Evolutionary conservation across 257 asterid genomes (phyloP).

Genomic region (Rubia yunnanensis): DNA sequence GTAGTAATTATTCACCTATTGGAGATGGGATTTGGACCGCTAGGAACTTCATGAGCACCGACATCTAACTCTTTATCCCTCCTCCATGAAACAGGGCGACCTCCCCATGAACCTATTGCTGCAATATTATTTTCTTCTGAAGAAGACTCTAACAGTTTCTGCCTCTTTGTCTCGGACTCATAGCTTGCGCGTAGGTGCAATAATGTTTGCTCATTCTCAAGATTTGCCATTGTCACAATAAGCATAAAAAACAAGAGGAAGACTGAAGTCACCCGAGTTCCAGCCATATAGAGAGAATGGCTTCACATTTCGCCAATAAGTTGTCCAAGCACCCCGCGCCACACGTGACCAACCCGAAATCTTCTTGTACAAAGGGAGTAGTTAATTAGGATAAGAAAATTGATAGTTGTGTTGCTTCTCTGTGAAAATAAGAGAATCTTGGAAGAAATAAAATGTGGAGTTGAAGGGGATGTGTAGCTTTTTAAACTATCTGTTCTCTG

Average conservation of each 20-base stretch:
- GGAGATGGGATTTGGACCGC: conserved; percentile 72
- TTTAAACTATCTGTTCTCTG: not conserved
- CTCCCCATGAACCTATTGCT: conserved; percentile 16
- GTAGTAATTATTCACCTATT: conserved; percentile 26
- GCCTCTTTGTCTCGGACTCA: not conserved
- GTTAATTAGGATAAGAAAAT: conserved; percentile 1
- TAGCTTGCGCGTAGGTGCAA: not conserved
- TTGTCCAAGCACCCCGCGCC: not conserved
- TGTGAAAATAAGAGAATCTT: conserved; percentile 7
- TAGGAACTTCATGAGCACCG: conserved; percentile 62
- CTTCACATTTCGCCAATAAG: not conserved
- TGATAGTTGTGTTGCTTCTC: not conserved
- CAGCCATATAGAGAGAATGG: conserved; percentile 16
- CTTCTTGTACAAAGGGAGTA: not conserved
- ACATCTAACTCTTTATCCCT: conserved; percentile 25
- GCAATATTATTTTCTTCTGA: not conserved
- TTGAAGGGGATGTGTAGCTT: conserved; percentile 11
- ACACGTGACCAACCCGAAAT: not conserved
- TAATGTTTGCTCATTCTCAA: conserved; percentile 1
- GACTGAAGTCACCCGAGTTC: conserved; percentile 3
- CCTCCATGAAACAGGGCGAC: conserved; percentile 16
- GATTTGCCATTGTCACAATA: conserved; percentile 6
- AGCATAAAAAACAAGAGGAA: conserved; percentile 14
- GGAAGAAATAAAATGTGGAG: conserved; percentile 15
- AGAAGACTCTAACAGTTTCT: not conserved